A percentile compares a stretch with the other conserved stretches of the same genome.
These are phyloP conservation scores for Populus hybrid DNA, from an alignment of 441 rosid species.

Conservation along the genomic window DNA sequence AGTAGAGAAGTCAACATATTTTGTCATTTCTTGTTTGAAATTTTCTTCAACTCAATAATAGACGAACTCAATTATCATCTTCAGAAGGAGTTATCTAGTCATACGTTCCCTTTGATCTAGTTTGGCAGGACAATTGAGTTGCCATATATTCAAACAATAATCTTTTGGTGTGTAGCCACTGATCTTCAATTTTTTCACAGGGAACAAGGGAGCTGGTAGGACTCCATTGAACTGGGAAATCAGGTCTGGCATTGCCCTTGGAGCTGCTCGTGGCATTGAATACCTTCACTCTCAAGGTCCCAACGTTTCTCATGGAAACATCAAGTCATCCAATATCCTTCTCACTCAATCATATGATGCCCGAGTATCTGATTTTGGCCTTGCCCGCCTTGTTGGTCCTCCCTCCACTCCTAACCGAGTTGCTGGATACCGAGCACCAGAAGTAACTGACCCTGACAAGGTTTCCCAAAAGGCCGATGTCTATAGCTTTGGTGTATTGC, in stretches of 20 bases:
- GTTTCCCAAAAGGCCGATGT: constrained; percentile 94
- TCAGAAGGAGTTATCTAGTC: background rate
- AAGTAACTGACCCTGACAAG: constrained; percentile 79
- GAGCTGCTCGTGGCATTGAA: constrained; percentile 77
- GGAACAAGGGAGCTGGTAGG: constrained; percentile 88
- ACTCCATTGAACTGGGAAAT: constrained; percentile 82
- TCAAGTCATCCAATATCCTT: constrained; percentile 83
- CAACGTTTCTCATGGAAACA: constrained; percentile 73
- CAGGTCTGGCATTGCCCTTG: constrained; percentile 70
- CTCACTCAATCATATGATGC: constrained; percentile 67
- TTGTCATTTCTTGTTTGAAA: constrained; percentile 22
- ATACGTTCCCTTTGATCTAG: constrained; percentile 11
- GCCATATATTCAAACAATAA: background rate
- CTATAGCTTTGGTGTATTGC: constrained; percentile 86
- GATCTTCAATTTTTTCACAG: constrained; percentile 28
- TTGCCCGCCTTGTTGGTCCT: constrained; percentile 74
- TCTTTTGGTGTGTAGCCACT: background rate
- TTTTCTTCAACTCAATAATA: constrained; percentile 3
- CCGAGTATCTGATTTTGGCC: constrained; percentile 85
- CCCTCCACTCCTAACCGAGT: constrained; percentile 68
- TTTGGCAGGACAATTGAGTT: background rate
- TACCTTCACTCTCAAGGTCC: constrained; percentile 85
- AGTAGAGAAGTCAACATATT: constrained; percentile 7
- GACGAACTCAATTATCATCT: background rate
- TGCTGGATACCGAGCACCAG: constrained; percentile 91